phyloP scores from a whole-genome alignment of 2,329 filamentous ascomycete genomes.

The Ambrosiella cleistominuta region DNA sequence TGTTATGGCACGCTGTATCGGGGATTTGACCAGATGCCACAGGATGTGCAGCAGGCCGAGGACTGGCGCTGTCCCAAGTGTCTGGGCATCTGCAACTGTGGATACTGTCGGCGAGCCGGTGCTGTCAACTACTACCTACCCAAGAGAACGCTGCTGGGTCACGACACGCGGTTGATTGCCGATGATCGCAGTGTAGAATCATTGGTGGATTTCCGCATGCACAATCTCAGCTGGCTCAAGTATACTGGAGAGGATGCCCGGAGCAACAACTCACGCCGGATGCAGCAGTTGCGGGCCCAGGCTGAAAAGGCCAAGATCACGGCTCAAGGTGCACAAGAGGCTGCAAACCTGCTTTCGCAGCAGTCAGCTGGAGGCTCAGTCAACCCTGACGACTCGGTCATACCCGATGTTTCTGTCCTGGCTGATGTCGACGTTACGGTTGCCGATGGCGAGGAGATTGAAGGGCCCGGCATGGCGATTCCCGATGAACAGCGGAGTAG shows the following conservation, averaged over 20 bases:
- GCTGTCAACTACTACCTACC: slow-evolving; percentile 69
- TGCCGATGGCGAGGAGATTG: neutral
- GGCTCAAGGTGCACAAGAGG: slow-evolving; percentile 20
- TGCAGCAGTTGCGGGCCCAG: slow-evolving; percentile 37
- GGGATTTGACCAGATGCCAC: slow-evolving; percentile 78
- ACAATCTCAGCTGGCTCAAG: slow-evolving; percentile 72
- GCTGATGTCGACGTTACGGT: neutral
- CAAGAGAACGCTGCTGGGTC: slow-evolving; percentile 71
- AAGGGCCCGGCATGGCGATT: neutral
- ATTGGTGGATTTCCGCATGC: slow-evolving; percentile 75
- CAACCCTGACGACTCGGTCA: neutral
- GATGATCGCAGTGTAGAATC: slow-evolving; percentile 82
- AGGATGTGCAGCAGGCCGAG: slow-evolving; percentile 60
- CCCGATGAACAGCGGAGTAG: slow-evolving; percentile 18
- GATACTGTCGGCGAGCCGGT: slow-evolving; percentile 47
- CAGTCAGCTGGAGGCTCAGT: neutral
- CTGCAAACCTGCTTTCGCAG: slow-evolving; percentile 18
- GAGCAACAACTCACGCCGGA: slow-evolving; percentile 37
- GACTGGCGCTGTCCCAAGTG: slow-evolving; percentile 86
- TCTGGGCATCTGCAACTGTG: slow-evolving; percentile 71
- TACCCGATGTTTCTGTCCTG: neutral
- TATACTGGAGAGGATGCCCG: slow-evolving; percentile 39
- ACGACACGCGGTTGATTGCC: slow-evolving; percentile 78
- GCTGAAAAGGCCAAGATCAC: slow-evolving; percentile 38
- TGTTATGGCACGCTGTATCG: slow-evolving; percentile 89